These are phyloP conservation scores for Globisporangium recalcitrans DNA, from an alignment of 352 stramenopile genomes.

Conservation along the genomic window DNA sequence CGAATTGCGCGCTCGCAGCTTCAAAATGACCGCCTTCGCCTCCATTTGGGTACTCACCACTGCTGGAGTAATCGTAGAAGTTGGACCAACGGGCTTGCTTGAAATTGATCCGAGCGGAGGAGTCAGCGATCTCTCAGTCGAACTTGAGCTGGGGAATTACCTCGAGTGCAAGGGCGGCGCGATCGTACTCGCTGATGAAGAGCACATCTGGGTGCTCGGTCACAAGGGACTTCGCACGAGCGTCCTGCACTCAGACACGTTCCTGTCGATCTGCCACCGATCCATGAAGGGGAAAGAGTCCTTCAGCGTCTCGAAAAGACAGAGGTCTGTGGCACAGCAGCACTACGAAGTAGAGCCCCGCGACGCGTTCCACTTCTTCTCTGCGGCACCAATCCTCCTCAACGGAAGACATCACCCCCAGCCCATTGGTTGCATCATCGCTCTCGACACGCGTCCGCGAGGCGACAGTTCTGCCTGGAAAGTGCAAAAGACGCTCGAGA, in stretches of 20 bases:
- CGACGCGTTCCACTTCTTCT: conserved; percentile 57
- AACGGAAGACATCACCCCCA: background rate
- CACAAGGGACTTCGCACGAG: conserved; percentile 49
- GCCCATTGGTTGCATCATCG: conserved; percentile 55
- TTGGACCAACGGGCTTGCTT: background rate
- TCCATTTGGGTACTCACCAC: conserved; percentile 26
- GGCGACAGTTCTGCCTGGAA: conserved; percentile 30
- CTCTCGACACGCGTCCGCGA: conserved; percentile 44
- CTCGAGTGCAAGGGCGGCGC: conserved; percentile 63
- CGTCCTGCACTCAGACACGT: conserved; percentile 49
- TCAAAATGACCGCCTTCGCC: conserved; percentile 33
- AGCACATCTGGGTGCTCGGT: conserved; percentile 62
- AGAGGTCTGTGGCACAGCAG: conserved; percentile 10
- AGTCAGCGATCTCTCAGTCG: conserved; percentile 12
- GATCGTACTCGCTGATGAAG: conserved; percentile 54
- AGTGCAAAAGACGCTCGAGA: conserved; percentile 56
- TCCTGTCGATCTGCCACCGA: conserved; percentile 51
- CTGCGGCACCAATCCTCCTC: conserved; percentile 40
- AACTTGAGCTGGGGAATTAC: conserved; percentile 44
- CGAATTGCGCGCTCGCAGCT: conserved; percentile 23
- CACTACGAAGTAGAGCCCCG: background rate
- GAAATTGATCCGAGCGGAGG: background rate
- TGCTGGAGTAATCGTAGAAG: background rate
- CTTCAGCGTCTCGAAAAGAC: conserved; percentile 42
- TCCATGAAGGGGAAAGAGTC: conserved; percentile 34